phyloP scores from a whole-genome alignment of 2,329 filamentous ascomycete genomes.

The Aspergillus sp. region DNA sequence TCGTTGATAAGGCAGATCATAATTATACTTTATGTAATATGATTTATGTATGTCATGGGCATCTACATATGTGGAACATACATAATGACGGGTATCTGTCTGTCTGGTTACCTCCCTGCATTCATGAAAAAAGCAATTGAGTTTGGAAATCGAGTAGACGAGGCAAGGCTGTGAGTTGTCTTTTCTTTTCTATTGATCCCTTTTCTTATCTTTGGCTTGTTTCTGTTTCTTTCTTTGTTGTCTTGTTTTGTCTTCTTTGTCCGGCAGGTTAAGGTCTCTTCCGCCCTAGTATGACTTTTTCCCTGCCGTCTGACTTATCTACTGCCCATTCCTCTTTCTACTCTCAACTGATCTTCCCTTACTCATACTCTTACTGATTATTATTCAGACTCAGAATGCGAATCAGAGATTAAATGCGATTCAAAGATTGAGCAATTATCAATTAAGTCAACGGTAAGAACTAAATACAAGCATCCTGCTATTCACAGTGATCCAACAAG shows the following conservation, averaged over 20 bases:
- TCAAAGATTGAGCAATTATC: background rate
- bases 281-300: background rate
- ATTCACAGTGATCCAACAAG: background rate
- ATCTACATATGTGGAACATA: background rate
- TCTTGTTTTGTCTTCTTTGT: background rate
- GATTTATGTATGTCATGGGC: background rate
- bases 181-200: no score
- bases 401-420: background rate
- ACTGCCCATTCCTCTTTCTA: background rate
- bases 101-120: background rate
- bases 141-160: no score
- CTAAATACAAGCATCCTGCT: background rate
- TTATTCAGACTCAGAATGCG: background rate
- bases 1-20: background rate
- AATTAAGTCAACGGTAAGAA: background rate
- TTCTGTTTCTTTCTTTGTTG: background rate
- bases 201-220: background rate
- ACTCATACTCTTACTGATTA: no score
- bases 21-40: background rate
- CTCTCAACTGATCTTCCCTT: no score
- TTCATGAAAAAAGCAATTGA: background rate
- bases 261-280: background rate
- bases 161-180: no score
- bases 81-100: background rate
- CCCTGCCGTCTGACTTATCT: background rate